Base-by-base conservation (phyloP, 164 flowering plant species). In the Pachysandra terminalis region DNA sequence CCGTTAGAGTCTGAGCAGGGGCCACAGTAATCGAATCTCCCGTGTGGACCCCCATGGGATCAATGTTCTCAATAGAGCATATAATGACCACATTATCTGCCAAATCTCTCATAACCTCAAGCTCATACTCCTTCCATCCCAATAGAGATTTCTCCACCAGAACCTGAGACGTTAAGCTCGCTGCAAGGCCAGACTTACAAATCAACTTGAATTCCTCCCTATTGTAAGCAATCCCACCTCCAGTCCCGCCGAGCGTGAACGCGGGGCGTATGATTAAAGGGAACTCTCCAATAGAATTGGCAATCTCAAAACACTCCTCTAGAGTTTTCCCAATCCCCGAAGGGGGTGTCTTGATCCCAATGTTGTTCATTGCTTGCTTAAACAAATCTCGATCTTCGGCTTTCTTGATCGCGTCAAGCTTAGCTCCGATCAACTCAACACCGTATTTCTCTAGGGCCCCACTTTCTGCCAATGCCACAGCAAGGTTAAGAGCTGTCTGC, bases 61-160 rank as follows among this genome's bases (percentile, higher is more conserved):
- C 99, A 59, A 95, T 81, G 74, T 92, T 92, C 85, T 92, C 98
- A 74, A 92, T 92, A 13, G 96, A 92, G 71, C 99, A 92, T 17
- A 95, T 92, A 59, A 95, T 92, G 26, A 95, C 97, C 74, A 92
- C 99, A 81, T 92, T 95, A 64, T 95, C 99, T 0, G 98, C 97
- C 81, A 90, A 83, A 61, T 95, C 98, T 66, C 99, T 86, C 98
- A 92, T 92, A 16, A 95, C 97, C 79, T 92, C 98, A 28, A 95
- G 87, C 82, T 95, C 99, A 64, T 92, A 95, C 75, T 95, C 98
- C 75, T 95, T 95, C 98, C 98, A 92, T 3, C 98, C 98, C 81
- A 95, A 77, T 77, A 95, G 74, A 17, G 98, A 92, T 77, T 90
- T 95, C 88, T 95, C 99, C 65, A 92, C 96, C 78, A 95, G 77